Evolutionary conservation across 805 yeast species (phyloP).

Genomic region (Kluyveromyces siamensis): DNA sequence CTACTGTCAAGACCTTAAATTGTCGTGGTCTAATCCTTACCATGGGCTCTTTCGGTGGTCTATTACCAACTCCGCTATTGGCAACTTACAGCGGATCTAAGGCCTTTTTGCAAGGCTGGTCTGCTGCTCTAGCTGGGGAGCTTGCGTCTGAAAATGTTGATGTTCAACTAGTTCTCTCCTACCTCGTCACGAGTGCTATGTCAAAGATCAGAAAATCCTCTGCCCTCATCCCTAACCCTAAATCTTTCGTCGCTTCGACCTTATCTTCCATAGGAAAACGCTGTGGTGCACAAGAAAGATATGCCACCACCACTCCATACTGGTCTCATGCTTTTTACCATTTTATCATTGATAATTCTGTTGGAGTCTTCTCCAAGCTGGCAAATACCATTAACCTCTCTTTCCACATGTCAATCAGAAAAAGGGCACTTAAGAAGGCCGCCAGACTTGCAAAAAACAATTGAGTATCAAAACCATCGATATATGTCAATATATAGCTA

Average conservation of each 20-base stretch:
- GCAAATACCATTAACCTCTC: conserved; percentile 60
- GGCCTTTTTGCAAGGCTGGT: conserved; percentile 92
- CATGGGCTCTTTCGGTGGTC: conserved; percentile 96
- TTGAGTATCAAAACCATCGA: conserved; percentile 2
- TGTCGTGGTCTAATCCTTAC: conserved; percentile 73
- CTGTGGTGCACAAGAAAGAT: conserved; percentile 88
- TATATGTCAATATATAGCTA: not conserved
- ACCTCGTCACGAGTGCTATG: conserved; percentile 91
- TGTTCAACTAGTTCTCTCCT: conserved; percentile 77
- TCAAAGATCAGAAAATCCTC: conserved; percentile 82
- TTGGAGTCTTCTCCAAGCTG: conserved; percentile 70
- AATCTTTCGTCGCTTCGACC: conserved; percentile 64
- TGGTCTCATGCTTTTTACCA: conserved; percentile 93
- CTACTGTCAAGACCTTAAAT: conserved; percentile 36
- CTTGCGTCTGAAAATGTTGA: conserved; percentile 61
- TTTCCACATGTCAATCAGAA: conserved; percentile 76
- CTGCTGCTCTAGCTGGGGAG: conserved; percentile 81
- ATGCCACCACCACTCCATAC: conserved; percentile 79
- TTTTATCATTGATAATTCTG: conserved; percentile 64
- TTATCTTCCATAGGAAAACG: conserved; percentile 69
- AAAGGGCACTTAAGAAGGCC: conserved; percentile 71
- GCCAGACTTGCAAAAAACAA: conserved; percentile 24
- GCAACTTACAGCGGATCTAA: conserved; percentile 96
- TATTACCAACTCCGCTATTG: conserved; percentile 82
- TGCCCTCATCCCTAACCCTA: conserved; percentile 70